Conservation (phyloP, 176 grass and related monocot species). For the Pontederia crassipes region DNA sequence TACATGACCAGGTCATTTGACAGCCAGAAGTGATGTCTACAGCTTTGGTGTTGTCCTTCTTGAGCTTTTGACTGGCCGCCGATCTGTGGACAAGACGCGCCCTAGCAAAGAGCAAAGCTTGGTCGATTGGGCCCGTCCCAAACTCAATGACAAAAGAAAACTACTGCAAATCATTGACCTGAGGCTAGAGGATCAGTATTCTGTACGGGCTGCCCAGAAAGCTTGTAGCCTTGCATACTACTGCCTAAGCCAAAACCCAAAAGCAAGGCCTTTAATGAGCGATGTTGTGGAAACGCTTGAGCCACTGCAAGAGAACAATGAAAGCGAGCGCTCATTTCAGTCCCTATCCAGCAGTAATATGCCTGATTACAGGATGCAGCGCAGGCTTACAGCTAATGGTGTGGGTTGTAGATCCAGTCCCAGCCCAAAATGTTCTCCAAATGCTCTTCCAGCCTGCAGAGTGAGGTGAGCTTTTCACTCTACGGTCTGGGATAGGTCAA, state of each 20-base stretch:
- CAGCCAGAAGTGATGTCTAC: conserved; percentile 90
- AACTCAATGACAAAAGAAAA: conserved; percentile 80
- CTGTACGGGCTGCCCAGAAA: conserved; percentile 66
- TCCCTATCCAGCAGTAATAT: conserved; percentile 22
- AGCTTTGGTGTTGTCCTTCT: conserved; percentile 94
- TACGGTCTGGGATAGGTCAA: background rate
- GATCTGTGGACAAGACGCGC: conserved; percentile 87
- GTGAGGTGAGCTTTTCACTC: conserved; percentile 45
- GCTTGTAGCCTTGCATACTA: conserved; percentile 93
- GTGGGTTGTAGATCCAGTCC: conserved; percentile 69
- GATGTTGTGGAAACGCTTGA: conserved; percentile 88
- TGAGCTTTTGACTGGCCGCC: conserved; percentile 81
- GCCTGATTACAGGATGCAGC: conserved; percentile 46
- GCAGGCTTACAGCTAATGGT: conserved; percentile 34
- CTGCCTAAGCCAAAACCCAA: conserved; percentile 91
- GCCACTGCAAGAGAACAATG: conserved; percentile 50
- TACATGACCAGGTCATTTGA: conserved; percentile 65
- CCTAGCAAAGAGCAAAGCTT: conserved; percentile 88
- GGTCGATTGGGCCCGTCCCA: conserved; percentile 89
- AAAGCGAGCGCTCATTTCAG: conserved; percentile 25
- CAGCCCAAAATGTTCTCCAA: conserved; percentile 51
- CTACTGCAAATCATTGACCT: conserved; percentile 85
- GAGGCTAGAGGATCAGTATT: conserved; percentile 65
- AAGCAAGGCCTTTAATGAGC: conserved; percentile 93
- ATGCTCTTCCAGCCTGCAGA: conserved; percentile 63